Conservation (phyloP, 305 asterid species). For the Fraxinus xanthoxyloides region DNA sequence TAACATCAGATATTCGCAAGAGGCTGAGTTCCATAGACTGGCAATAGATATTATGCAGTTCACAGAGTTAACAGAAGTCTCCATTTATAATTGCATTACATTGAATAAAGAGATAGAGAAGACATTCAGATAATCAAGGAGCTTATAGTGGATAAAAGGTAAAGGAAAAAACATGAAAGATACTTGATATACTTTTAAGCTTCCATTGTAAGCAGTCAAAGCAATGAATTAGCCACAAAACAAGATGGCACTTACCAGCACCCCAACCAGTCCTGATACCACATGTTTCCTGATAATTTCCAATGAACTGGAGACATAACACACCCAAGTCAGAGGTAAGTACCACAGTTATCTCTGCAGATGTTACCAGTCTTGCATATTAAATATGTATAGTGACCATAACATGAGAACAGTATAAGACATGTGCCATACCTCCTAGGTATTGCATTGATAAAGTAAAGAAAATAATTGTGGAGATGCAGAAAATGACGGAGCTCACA, state of each 20-base stretch:
- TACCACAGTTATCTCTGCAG: not conserved
- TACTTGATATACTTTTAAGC: not conserved
- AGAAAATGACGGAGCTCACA: not conserved
- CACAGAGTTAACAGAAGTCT: not conserved
- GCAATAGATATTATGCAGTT: not conserved
- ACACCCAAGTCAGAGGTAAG: conserved; percentile 33
- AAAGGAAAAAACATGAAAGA: not conserved
- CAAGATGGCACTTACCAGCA: conserved; percentile 54
- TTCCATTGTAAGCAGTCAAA: not conserved
- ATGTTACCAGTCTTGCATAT: not conserved
- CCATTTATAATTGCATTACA: not conserved
- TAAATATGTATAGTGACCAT: conserved; percentile 4
- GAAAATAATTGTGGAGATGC: not conserved
- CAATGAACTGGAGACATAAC: conserved; percentile 62
- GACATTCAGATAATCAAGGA: not conserved
- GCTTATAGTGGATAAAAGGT: not conserved
- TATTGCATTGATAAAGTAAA: not conserved
- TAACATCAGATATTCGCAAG: not conserved
- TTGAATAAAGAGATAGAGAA: not conserved
- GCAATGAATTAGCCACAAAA: conserved; percentile 7
- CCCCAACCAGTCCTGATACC: conserved; percentile 93
- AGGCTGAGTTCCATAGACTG: not conserved
- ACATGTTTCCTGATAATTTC: conserved; percentile 83
- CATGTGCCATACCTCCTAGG: not conserved
- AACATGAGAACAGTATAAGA: not conserved